Percentiles rank a stretch among this genome's conserved stretches.
phyloP scores from a whole-genome alignment of 2,329 filamentous ascomycete species.

The Aspergillus awamori region DNA sequence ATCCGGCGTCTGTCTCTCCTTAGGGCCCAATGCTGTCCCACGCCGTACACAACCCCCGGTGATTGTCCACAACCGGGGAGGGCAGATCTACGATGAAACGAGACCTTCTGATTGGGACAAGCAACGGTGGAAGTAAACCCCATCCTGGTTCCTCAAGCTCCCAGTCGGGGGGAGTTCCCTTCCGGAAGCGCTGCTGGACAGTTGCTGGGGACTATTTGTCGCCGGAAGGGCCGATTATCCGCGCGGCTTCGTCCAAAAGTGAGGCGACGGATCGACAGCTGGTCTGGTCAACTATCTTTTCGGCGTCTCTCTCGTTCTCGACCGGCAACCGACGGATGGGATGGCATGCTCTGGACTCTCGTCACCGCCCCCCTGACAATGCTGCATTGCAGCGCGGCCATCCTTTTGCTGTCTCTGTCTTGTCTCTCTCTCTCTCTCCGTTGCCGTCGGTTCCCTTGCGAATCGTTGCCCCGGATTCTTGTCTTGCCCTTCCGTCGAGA shows the following conservation, averaged over 20 bases:
- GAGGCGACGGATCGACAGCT: conserved; percentile 30
- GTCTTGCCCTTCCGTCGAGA: neutral
- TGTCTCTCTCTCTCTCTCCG: neutral
- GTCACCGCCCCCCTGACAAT: conserved; percentile 15
- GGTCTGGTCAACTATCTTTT: conserved; percentile 12
- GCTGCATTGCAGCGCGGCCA: neutral
- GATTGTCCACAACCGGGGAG: conserved; percentile 40
- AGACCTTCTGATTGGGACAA: conserved; percentile 43
- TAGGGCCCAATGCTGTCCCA: conserved; percentile 37
- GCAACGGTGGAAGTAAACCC: conserved; percentile 41
- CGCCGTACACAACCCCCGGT: conserved; percentile 36
- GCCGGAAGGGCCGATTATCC: conserved; percentile 23
- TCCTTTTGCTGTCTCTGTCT: neutral
- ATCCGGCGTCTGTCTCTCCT: conserved; percentile 16
- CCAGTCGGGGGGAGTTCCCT: neutral
- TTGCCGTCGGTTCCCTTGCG: neutral
- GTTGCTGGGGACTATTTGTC: conserved; percentile 14
- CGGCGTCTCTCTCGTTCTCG: conserved; percentile 17
- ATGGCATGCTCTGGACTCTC: conserved; percentile 5
- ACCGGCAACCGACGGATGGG: conserved; percentile 15
- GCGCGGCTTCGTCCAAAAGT: conserved; percentile 30
- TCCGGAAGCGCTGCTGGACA: conserved; percentile 22
- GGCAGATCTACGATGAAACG: conserved; percentile 41
- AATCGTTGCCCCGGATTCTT: conserved; percentile 6
- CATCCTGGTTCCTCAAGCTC: too few relatives aligned